These are phyloP conservation scores for Dioscorea alata DNA, from an alignment of 106 monocot species.

Conservation along the genomic window DNA sequence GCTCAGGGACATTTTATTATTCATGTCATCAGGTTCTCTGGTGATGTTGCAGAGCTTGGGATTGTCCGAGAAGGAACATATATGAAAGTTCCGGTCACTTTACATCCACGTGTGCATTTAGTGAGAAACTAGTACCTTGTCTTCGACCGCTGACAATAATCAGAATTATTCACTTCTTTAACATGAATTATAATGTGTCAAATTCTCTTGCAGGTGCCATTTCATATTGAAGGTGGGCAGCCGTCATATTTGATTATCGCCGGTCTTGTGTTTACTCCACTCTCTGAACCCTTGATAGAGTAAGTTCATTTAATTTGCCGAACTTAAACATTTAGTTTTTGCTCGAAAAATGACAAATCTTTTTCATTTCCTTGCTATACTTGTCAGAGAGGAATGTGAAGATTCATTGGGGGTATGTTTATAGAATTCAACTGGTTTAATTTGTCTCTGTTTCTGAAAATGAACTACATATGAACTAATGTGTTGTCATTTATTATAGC, in stretches of 20 bases:
- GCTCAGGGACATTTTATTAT: too few species aligned
- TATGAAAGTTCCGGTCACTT: constrained; percentile 60
- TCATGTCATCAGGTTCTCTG: constrained; percentile 54
- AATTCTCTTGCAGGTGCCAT: constrained; percentile 59
- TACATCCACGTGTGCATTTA: constrained; percentile 74
- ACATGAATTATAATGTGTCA: too few species aligned
- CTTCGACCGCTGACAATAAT: too few species aligned
- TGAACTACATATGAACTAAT: not conserved
- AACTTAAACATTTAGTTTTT: not conserved
- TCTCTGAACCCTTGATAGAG: constrained; percentile 95
- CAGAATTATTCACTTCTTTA: too few species aligned
- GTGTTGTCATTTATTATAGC: constrained; percentile 28
- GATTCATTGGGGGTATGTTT: constrained; percentile 78
- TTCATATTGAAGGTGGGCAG: constrained; percentile 77
- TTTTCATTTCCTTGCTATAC: constrained; percentile 1
- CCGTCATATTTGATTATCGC: constrained; percentile 96
- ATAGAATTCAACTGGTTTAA: not conserved
- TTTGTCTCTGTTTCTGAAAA: not conserved
- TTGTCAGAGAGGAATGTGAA: constrained; percentile 80
- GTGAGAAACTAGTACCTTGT: constrained; percentile 28
- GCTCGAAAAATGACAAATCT: not conserved
- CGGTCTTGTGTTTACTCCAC: constrained; percentile 95
- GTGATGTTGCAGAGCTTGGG: constrained; percentile 77
- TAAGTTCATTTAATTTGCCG: constrained; percentile 24
- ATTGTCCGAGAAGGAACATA: constrained; percentile 63